Base-by-base conservation (phyloP, 768 basidiomycete genomes). In the Naematelia encephala region DNA sequence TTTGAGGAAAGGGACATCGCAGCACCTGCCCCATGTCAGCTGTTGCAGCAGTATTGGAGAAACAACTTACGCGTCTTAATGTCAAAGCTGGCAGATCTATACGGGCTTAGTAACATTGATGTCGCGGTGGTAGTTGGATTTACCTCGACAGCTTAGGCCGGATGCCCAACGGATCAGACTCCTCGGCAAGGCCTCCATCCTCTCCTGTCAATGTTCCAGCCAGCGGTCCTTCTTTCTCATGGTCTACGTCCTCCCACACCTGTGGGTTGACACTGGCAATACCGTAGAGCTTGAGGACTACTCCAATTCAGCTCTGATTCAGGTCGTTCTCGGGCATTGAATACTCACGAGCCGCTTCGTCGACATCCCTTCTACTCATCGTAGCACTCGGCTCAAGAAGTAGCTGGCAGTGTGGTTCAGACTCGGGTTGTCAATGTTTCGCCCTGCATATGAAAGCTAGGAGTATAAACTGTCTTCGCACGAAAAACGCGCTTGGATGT, bases 201-300 rank as follows among this genome's bases (percentile, higher is more conserved):
- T 70, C 70, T 13, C 61, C 62, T 0, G 67, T 69, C 62, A 70
- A 29, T 1, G 74, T 70, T 5, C 85, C 86, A 10, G 88, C 86
- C 14, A 89, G 77, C 0, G 88, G 84, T 62, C 89, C 87, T 67
- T 88, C 87, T 19, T 85, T 78, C 59, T 93, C 90, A 78, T 91
- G 85, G 71, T 92, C 88, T 2, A 91, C 82, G 52, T 90, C 88
- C 75, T 94, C 90, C 92, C 92, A 96, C 78, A 85, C 82, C 65
- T 90, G 85, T 30, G 93, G 92, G 39, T 83, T 80, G 43, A 91
- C 79, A 21, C 85, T 85, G 12, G 87, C 86, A 46, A 98, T 83
- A 61, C 86, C 87, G 73, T 98, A 98, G 1, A 89, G 83, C 78
- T 91, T 91, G 58, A 98, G 84, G 43, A 98, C 74, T 72, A 57